Percentiles rank a stretch among this genome's conserved stretches.
Conservation (phyloP, 108 stramenopile species). For the Schizochytrium sp. region DNA sequence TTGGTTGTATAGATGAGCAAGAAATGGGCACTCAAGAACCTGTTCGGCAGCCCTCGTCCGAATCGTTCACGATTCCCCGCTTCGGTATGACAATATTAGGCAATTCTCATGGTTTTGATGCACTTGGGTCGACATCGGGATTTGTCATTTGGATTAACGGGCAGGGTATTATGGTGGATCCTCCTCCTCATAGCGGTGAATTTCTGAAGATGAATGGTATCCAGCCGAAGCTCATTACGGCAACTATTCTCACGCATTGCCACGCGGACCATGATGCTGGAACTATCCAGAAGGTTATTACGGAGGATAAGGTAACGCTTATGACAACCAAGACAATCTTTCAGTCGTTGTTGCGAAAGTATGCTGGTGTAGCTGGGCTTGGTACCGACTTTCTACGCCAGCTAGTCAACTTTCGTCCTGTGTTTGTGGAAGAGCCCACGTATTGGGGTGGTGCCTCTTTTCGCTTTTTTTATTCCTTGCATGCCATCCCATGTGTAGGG, state of each 20-base stretch:
- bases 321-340: constrained; percentile 67
- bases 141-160: constrained; percentile 71
- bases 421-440: constrained; percentile 62
- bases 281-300: constrained; percentile 66
- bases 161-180: constrained; percentile 78
- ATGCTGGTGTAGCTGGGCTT: constrained; percentile 63
- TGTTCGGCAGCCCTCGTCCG: background rate
- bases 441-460: constrained; percentile 66
- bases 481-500: constrained; percentile 68
- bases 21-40: constrained; percentile 10
- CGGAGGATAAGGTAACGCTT: constrained; percentile 64
- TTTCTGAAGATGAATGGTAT: constrained; percentile 63
- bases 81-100: constrained; percentile 93
- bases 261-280: constrained; percentile 69
- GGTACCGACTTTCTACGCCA: constrained; percentile 36
- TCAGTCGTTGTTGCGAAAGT: constrained; percentile 68
- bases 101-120: constrained; percentile 89
- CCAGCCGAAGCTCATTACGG: constrained; percentile 65
- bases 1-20: background rate
- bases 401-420: constrained; percentile 65
- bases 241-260: constrained; percentile 67
- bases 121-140: constrained; percentile 64
- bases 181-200: constrained; percentile 73
- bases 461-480: constrained; percentile 67
- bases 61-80: constrained; percentile 81